Percentiles rank a stretch among this genome's conserved stretches.
Conservation (phyloP, 805 yeast species). For the Peterozyma toletana region DNA sequence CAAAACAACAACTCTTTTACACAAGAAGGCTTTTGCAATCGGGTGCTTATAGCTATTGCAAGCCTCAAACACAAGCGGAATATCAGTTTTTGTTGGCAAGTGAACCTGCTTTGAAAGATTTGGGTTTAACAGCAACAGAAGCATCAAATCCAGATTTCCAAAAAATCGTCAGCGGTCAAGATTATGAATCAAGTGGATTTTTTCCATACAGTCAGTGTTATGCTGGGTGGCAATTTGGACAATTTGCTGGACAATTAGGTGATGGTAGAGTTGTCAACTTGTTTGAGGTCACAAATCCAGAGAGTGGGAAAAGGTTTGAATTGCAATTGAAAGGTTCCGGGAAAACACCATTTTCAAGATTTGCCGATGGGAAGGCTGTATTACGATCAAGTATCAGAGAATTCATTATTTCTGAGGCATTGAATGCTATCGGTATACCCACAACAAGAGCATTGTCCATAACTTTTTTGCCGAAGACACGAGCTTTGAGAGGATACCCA, state of each 20-base stretch:
- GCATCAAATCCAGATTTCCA: slow-evolving; percentile 36
- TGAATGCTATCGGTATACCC: slow-evolving; percentile 78
- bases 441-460: slow-evolving; percentile 78
- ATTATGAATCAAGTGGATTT: slow-evolving; percentile 24
- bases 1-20: slow-evolving; percentile 29
- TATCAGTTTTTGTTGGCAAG: slow-evolving; percentile 53
- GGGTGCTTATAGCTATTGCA: slow-evolving; percentile 69
- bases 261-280: slow-evolving; percentile 88
- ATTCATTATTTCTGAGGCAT: slow-evolving; percentile 75
- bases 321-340: slow-evolving; percentile 92
- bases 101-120: slow-evolving; percentile 48
- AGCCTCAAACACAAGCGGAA: slow-evolving; percentile 55
- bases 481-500: slow-evolving; percentile 62
- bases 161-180: slow-evolving; percentile 53
- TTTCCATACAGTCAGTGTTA: slow-evolving; percentile 87
- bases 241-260: slow-evolving; percentile 95
- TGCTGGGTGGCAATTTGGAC: slow-evolving; percentile 96
- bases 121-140: slow-evolving; percentile 42
- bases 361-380: slow-evolving; percentile 96
- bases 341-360: slow-evolving; percentile 82
- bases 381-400: slow-evolving; percentile 83
- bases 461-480: slow-evolving; percentile 64
- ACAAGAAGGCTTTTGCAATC: slow-evolving; percentile 42
- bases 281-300: slow-evolving; percentile 54
- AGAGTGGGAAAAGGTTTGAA: slow-evolving; percentile 40